Percentiles rank a stretch among this genome's conserved stretches.
Evolutionary conservation across 2,329 filamentous ascomycete species (phyloP).

Genomic region (Ceratocystis cacaofunesta): DNA sequence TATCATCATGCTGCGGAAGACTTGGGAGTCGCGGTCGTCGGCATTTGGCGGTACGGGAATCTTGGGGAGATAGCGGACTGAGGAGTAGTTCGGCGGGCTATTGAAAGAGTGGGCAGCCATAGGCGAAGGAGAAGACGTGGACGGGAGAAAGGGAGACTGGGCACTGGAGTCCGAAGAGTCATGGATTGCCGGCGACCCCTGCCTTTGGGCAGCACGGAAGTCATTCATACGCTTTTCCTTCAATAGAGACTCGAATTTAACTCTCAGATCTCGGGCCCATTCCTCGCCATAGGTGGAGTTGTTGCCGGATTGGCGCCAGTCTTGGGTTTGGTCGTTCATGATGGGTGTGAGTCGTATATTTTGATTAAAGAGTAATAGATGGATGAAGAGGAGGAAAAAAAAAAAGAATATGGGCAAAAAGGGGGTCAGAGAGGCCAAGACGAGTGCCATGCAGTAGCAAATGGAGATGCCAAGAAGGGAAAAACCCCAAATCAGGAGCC

Average conservation of each 20-base stretch:
- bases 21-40: conserved; percentile 50
- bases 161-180: conserved; percentile 20
- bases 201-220: conserved; percentile 39
- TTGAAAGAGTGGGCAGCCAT: conserved; percentile 27
- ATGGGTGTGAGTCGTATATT: conserved; percentile 3
- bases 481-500: background rate
- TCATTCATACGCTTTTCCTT: conserved; percentile 79
- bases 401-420: background rate
- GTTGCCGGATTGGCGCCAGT: conserved; percentile 13
- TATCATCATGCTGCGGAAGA: conserved; percentile 69
- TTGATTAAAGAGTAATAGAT: conserved; percentile 7
- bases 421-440: conserved; percentile 18
- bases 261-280: conserved; percentile 64
- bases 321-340: conserved; percentile 12
- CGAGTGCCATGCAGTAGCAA: conserved; percentile 1
- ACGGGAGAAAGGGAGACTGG: conserved; percentile 30
- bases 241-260: conserved; percentile 75
- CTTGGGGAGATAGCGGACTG: conserved; percentile 35
- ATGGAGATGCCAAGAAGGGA: background rate
- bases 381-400: background rate
- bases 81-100: conserved; percentile 34
- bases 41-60: conserved; percentile 57
- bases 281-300: conserved; percentile 46
- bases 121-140: conserved; percentile 30
- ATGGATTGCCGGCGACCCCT: conserved; percentile 37